Base-by-base conservation (phyloP, 108 stramenopile genomes). In the Licmophora abbreviata region DNA sequence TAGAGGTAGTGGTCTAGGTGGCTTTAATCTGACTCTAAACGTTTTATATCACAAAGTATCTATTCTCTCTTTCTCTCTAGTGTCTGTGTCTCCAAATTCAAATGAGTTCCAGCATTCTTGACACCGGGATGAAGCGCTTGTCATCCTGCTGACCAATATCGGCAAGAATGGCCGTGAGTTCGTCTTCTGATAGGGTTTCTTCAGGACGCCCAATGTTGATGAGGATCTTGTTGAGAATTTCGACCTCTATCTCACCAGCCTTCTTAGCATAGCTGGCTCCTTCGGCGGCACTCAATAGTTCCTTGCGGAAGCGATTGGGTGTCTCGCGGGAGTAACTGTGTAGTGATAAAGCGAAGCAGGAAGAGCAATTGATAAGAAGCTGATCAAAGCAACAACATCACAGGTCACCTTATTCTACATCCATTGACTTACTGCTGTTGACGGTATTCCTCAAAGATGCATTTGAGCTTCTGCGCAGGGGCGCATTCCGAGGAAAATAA, bases 261-360 rank as follows among this genome's bases (percentile, higher is more conserved):
- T 21, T 61, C n/a, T n/a, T n/a, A n/a, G n/a, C n/a, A n/a, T n/a
- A n/a, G 45, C 0, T 60, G 48, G n/a, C 4, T 3, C 43, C 27
- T 24, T 25, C 25, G 18, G 25, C 48, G 9, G 23, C 48, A 18
- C 54, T 61, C 28, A 72, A 15, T 1, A 72, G 12, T 42, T 72
- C 64, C 55, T 72, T 66, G 43, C 63, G 66, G 58, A 72, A 72
- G 5, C 71, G 64, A 21, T 18, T 8, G 7, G 71, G 71, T 2
- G 61, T 61, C 29, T 72, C 71, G 2, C 64, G 50, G 28, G 62
- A 59, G 31, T 38, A 72, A 27, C 71, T 72, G 40, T 43, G 24
- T 22, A 28, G 33, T 21, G 27, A 29, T 35, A 15, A 14, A 5
- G 30, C 29, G 21, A 29, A 31, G 30, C 4, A 1, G 29, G 18